Percentiles rank a stretch among this genome's conserved stretches.
These are phyloP conservation scores for Pleurozium schreberi DNA, from an alignment of 225 moss, liverwort and hornwort genomes.

Conservation along the genomic window DNA sequence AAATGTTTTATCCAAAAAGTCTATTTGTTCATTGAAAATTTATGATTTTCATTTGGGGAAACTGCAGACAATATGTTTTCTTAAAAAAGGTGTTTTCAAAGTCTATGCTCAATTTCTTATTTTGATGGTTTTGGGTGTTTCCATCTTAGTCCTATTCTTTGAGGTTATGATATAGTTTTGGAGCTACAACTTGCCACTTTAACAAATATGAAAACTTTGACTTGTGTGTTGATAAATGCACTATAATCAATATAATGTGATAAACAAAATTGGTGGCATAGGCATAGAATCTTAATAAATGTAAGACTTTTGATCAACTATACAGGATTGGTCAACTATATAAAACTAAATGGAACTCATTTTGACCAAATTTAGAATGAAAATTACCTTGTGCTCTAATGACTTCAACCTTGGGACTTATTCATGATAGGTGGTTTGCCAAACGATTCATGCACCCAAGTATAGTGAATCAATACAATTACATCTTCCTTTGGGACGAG, in stretches of 20 bases:
- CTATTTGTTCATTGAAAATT: too few relatives aligned
- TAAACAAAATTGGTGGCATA: background rate
- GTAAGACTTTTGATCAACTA: background rate
- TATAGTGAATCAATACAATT: conserved; percentile 31
- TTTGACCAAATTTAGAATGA: background rate
- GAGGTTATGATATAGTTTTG: background rate
- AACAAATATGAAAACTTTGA: background rate
- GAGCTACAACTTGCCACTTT: background rate
- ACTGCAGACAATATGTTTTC: too few relatives aligned
- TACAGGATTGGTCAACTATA: background rate
- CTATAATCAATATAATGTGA: too few relatives aligned
- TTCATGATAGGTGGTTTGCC: conserved; percentile 35
- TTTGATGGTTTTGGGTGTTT: too few relatives aligned
- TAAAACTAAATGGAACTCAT: background rate
- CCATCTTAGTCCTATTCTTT: background rate
- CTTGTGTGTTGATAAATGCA: background rate
- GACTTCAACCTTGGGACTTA: background rate
- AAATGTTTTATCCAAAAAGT: background rate
- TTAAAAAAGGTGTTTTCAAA: too few relatives aligned
- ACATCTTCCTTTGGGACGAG: conserved; percentile 47
- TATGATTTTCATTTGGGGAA: too few relatives aligned
- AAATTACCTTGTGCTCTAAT: background rate
- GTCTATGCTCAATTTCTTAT: too few relatives aligned
- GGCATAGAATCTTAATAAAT: background rate
- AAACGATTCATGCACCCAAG: conserved; percentile 50